Evolutionary conservation across 2,329 filamentous ascomycete genomes (phyloP).

Genomic region (Colletotrichum musae): DNA sequence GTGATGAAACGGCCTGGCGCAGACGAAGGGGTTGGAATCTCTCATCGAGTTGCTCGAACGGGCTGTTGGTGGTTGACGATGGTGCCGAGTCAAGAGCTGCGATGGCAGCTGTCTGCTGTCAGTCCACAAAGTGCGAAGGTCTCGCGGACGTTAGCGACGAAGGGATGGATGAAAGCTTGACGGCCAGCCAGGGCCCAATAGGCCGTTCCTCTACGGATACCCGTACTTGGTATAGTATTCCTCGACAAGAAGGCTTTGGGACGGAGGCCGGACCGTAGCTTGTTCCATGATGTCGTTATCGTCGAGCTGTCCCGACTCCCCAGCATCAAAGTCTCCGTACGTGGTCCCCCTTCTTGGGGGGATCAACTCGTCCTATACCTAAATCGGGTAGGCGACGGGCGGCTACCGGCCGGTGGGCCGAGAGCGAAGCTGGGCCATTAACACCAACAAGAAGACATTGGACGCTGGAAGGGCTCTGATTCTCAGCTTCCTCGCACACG

Average conservation of each 20-base stretch:
- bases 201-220: background rate
- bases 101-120: slow-evolving; percentile 32
- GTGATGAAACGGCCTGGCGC: slow-evolving; percentile 32
- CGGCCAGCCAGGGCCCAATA: background rate
- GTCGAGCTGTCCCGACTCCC: background rate
- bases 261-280: slow-evolving; percentile 17
- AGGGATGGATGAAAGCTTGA: slow-evolving; percentile 23
- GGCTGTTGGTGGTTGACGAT: slow-evolving; percentile 15
- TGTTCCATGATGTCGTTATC: background rate
- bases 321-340: slow-evolving; percentile 13
- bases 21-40: slow-evolving; percentile 25
- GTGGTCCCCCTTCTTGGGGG: background rate
- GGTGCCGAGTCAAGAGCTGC: slow-evolving; percentile 36
- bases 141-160: background rate
- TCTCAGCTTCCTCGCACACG: too few species aligned
- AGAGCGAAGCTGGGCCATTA: slow-evolving; percentile 4
- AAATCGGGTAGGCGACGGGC: slow-evolving; percentile 18
- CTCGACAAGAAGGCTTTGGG: slow-evolving; percentile 10
- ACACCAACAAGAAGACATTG: slow-evolving; percentile 8
- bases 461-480: slow-evolving; percentile 1
- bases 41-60: slow-evolving; percentile 29
- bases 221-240: background rate
- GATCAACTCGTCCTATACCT: slow-evolving; percentile 22
- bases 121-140: slow-evolving; percentile 10
- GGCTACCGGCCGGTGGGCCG: slow-evolving; percentile 15